These are phyloP conservation scores for Zangia roseola DNA, from an alignment of 768 basidiomycete genomes.

Conservation along the genomic window DNA sequence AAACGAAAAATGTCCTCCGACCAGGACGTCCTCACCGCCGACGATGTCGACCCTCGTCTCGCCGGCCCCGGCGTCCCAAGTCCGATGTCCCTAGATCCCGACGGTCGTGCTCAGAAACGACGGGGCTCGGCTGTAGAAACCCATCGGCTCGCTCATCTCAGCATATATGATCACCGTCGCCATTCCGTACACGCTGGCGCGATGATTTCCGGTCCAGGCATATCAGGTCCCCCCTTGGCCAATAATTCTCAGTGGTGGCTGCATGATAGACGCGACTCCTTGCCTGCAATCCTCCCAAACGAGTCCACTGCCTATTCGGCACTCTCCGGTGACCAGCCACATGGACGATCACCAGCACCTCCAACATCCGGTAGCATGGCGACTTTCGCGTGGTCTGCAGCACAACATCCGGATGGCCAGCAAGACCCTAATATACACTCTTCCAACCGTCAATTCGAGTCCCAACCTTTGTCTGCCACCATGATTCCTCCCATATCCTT, in stretches of 20 bases:
- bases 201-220: slow-evolving; percentile 30
- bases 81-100: slow-evolving; percentile 54
- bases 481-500: slow-evolving; percentile 62
- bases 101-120: slow-evolving; percentile 75
- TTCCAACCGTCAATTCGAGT: slow-evolving; percentile 47
- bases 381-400: slow-evolving; percentile 71
- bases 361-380: slow-evolving; percentile 61
- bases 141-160: slow-evolving; percentile 70
- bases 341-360: slow-evolving; percentile 55
- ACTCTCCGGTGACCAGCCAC: slow-evolving; percentile 63
- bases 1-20: slow-evolving; percentile 85
- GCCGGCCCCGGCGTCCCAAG: slow-evolving; percentile 67
- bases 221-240: slow-evolving; percentile 17
- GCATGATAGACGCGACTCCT: slow-evolving; percentile 71
- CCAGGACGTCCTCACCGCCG: slow-evolving; percentile 49
- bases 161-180: slow-evolving; percentile 69
- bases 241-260: slow-evolving; percentile 51
- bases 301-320: slow-evolving; percentile 55
- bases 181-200: slow-evolving; percentile 69
- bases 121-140: slow-evolving; percentile 83
- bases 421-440: slow-evolving; percentile 43
- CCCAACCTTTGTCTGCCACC: slow-evolving; percentile 42
- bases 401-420: slow-evolving; percentile 45
- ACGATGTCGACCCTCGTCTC: slow-evolving; percentile 67
- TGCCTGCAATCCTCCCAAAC: slow-evolving; percentile 68